Conservation (phyloP, 2,329 filamentous ascomycete genomes). For the Colletotrichum noveboracense region DNA sequence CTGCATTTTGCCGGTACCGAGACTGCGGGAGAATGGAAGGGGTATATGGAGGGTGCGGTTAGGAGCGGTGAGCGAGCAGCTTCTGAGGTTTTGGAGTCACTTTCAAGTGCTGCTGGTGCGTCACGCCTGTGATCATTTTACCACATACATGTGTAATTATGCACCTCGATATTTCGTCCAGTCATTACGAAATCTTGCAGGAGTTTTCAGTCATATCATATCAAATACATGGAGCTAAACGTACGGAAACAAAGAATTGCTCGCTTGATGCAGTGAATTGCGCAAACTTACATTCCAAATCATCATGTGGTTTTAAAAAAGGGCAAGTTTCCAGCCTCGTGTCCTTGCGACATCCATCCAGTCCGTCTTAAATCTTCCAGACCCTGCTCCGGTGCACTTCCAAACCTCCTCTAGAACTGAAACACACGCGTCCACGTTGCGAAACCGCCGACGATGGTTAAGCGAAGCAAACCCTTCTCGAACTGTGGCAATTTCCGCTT, state of each 20-base stretch:
- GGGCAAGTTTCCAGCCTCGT: background rate
- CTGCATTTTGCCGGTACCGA: slow-evolving; percentile 57
- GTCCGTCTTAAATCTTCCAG: background rate
- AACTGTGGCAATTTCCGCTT: background rate
- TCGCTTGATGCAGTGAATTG: background rate
- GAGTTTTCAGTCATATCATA: background rate
- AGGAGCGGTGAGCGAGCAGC: slow-evolving; percentile 53
- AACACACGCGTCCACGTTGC: background rate
- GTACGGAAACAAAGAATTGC: background rate
- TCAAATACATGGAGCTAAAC: background rate
- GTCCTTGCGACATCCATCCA: background rate
- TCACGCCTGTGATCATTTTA: background rate
- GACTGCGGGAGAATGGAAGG: slow-evolving; percentile 56
- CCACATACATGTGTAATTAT: background rate
- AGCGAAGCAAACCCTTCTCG: background rate
- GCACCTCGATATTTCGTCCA: background rate
- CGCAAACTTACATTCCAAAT: background rate
- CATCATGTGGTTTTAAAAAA: background rate
- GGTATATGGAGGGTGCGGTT: slow-evolving; percentile 65
- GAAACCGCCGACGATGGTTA: background rate
- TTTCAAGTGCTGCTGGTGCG: background rate
- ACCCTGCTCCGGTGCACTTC: background rate
- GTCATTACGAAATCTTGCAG: background rate
- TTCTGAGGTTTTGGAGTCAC: slow-evolving; percentile 38
- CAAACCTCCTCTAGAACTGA: background rate